Base-by-base conservation (phyloP, 2,329 filamentous ascomycete genomes). In the Verticillium isaacii region DNA sequence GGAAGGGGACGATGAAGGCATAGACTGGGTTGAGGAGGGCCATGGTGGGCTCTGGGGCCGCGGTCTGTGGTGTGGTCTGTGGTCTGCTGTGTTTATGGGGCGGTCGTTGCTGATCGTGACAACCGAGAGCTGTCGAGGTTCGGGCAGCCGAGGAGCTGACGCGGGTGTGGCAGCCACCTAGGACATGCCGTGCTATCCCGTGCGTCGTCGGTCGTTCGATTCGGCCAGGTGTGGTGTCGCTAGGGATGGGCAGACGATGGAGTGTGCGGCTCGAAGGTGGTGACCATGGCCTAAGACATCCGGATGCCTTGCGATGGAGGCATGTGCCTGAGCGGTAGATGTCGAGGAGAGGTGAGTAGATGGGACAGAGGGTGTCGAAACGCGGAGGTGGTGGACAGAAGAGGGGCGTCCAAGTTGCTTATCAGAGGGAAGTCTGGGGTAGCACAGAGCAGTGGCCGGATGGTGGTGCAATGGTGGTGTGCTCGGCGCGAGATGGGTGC, bases 1-100 rank as follows among this genome's bases (percentile, higher is more conserved):
- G 77, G 68, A 89, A 80, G n/a, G 87, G 86, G 59, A 89, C 78
- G 59, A 87, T 75, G 57, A 89, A 72, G 66, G 78, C 75, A 70
- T 86, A 82, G 63, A 84, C 72, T 29, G 84, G 82, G 58, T 81
- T 85, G 68, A 85, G 73, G 59, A 83, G 72, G 55, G 78, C 77
- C 84, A 86, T 86, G 63, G 68, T 65, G 54, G 57, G 29, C 54
- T 56, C 25, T 32, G 14, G 50, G 50, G 14, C 29, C 29, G 29
- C 29, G 29, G 5, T 29, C 29, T 56, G 23, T 12, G 45, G 19
- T 11, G 45, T 4, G 45, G 19, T 52, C n/a, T 19, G n/a, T n/a
- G 45, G 17, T 52, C 4, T 36, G 9, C 14, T 36, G 34, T n/a
- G n/a, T 23, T 5, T 29, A 29, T 29, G 29, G 19, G 11, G 19